A percentile compares a stretch with the other conserved stretches of the same genome.
Evolutionary conservation across 305 asterid species (phyloP).

Genomic region (Petunia hybrid): DNA sequence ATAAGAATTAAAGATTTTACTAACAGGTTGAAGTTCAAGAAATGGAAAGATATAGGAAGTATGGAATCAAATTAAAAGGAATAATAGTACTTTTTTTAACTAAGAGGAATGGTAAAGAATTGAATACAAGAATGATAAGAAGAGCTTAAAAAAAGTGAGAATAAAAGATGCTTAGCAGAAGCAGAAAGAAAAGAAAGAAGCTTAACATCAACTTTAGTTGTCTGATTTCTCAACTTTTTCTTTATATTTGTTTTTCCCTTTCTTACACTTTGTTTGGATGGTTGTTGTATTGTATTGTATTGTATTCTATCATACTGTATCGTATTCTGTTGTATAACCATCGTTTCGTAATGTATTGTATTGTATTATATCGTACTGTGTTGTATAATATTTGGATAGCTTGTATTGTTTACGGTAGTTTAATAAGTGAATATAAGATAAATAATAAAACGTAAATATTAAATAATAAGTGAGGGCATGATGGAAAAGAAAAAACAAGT

Average conservation of each 20-base stretch:
- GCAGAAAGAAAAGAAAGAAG: slow-evolving; percentile 63
- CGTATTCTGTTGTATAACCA: too few relatives aligned
- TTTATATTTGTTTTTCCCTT: slow-evolving; percentile 17
- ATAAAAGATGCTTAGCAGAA: slow-evolving; percentile 74
- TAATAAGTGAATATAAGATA: too few relatives aligned
- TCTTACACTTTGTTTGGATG: too few relatives aligned
- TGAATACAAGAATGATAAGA: slow-evolving; percentile 48
- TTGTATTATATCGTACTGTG: too few relatives aligned
- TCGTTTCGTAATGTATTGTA: too few relatives aligned
- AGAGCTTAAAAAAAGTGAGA: slow-evolving; percentile 45
- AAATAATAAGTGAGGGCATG: too few relatives aligned
- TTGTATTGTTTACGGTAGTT: too few relatives aligned
- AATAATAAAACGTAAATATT: too few relatives aligned
- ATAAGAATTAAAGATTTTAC: slow-evolving; percentile 50
- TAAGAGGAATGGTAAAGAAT: slow-evolving; percentile 52
- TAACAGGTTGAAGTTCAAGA: slow-evolving; percentile 46
- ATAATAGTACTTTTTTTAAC: slow-evolving; percentile 2
- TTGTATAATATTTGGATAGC: too few relatives aligned
- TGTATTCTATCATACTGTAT: too few relatives aligned
- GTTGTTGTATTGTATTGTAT: too few relatives aligned
- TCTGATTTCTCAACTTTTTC: slow-evolving; percentile 48
- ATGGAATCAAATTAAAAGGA: slow-evolving; percentile 46
- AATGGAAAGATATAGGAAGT: slow-evolving; percentile 52
- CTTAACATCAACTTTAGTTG: slow-evolving; percentile 45
- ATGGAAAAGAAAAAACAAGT: too few relatives aligned